Base-by-base conservation (phyloP, 2,329 filamentous ascomycete genomes). In the Sphaerulina vaccinii region DNA sequence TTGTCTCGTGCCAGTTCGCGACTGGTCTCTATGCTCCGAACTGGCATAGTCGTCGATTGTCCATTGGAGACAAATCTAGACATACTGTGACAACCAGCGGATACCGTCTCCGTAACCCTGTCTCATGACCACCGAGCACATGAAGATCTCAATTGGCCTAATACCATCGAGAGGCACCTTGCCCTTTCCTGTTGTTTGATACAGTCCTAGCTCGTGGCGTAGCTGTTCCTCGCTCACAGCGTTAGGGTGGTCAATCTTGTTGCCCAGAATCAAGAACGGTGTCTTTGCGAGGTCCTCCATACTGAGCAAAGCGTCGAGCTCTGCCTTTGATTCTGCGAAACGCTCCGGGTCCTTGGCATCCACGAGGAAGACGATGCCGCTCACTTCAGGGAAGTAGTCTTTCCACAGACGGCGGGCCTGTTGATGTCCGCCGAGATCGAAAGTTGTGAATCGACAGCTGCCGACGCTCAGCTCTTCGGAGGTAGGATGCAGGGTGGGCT, bases 221-320 rank as follows among this genome's bases (percentile, higher is more conserved):
- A 97, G 82, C 77, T 96, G 90, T 66, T 97, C 92, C 80, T 99
- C 93, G 61, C 87, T 92, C 49, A 97, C 86, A 58, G 93, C 93
- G 64, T 95, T 88, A 48, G 91, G 91, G 78, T 97, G 91, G 73
- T 99, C 93, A 73, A 99, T 99, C 84, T 99, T 99, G 84, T 99
- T 99, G 65, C 93, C 93, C 59, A 99, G 83, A 64, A 99, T 84
- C 56, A 97, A 83, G 73, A 97, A 97, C 49, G 93, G 93, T 7
- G 96, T 93, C 80, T 95, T 96, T 71, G 84, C 79, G 33, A 99
- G 83, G 71, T 97, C 92, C 76, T 99, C 93, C 92, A 99, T 96
- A 57, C 88, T 85, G 62, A 99, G 82, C 46, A 97, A 87, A 48
- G 88, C 65, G 69, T 99, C 93, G 58, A 99, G 87, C 79, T 99